phyloP scores from a whole-genome alignment of 164 flowering plant species.

The Saururus chinensis region DNA sequence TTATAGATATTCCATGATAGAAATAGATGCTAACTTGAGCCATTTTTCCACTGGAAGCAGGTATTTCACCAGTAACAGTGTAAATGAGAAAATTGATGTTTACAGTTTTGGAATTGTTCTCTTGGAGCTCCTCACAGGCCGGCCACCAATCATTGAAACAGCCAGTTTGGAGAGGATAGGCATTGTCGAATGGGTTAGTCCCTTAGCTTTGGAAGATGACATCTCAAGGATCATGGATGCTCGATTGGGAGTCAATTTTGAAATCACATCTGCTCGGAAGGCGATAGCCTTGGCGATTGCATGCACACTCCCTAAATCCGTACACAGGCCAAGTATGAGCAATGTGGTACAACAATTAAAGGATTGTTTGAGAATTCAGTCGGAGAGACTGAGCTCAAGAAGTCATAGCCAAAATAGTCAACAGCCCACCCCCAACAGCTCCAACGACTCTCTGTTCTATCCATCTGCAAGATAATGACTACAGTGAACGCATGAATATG shows the following conservation, averaged over 20 bases:
- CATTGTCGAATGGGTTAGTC: conserved; percentile 18
- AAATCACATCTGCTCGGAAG: conserved; percentile 18
- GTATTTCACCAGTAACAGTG: neutral
- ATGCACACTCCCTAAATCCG: conserved; percentile 14
- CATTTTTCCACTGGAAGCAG: conserved; percentile 1
- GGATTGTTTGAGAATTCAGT: neutral
- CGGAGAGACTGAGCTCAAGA: neutral
- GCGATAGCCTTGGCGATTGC: conserved; percentile 27
- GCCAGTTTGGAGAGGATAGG: neutral
- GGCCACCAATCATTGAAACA: neutral
- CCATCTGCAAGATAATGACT: neutral
- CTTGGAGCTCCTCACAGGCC: conserved; percentile 5
- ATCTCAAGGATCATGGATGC: conserved; percentile 21
- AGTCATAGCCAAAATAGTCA: neutral
- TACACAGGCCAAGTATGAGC: conserved; percentile 25
- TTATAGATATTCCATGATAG: neutral
- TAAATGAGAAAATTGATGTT: conserved; percentile 8
- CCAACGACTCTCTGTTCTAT: neutral
- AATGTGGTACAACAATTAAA: conserved; percentile 7
- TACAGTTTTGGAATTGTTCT: conserved; percentile 8
- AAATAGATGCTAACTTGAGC: neutral
- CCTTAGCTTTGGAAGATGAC: conserved; percentile 12
- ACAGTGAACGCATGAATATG: too few relatives aligned
- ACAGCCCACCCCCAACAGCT: neutral
- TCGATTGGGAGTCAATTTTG: conserved; percentile 17